phyloP scores from a whole-genome alignment of 371 early-diverging fungal genomes.

The Capillidium heterosporum region DNA sequence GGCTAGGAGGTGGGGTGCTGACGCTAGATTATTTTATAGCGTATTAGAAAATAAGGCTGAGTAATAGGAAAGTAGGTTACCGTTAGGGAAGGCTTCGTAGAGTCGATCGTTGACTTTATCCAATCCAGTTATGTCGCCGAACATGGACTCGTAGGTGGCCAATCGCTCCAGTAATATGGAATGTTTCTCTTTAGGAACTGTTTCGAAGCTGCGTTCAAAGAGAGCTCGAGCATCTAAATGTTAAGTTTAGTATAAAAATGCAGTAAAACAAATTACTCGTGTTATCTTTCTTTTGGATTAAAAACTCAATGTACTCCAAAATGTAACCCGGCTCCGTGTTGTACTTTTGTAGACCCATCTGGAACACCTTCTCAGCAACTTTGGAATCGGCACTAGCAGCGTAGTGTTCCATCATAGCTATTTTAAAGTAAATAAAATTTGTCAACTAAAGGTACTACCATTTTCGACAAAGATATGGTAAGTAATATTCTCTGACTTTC shows the following conservation, averaged over 20 bases:
- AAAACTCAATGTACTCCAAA: conserved; percentile 62
- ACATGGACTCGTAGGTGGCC: conserved; percentile 66
- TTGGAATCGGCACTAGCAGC: conserved; percentile 62
- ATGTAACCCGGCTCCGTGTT: conserved; percentile 52
- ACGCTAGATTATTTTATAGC: not conserved
- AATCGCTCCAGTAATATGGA: conserved; percentile 61
- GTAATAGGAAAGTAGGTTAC: conserved; percentile 12
- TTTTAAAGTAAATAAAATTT: not conserved
- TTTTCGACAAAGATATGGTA: conserved; percentile 74
- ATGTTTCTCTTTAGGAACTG: conserved; percentile 51
- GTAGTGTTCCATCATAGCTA: conserved; percentile 85
- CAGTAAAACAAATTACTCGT: conserved; percentile 33
- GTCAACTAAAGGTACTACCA: conserved; percentile 16
- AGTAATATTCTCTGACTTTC: conserved; percentile 52
- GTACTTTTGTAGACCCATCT: conserved; percentile 65
- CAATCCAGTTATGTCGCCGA: conserved; percentile 63
- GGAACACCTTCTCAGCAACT: conserved; percentile 83
- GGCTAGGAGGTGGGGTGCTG: not conserved
- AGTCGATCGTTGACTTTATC: conserved; percentile 57
- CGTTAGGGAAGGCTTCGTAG: conserved; percentile 42
- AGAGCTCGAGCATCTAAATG: conserved; percentile 59
- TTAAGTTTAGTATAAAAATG: not conserved
- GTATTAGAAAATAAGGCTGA: no score
- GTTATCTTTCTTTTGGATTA: conserved; percentile 77
- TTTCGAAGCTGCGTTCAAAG: conserved; percentile 62